Evolutionary conservation across 2,329 filamentous ascomycete genomes (phyloP).

Genomic region (Colletotrichum sp.): DNA sequence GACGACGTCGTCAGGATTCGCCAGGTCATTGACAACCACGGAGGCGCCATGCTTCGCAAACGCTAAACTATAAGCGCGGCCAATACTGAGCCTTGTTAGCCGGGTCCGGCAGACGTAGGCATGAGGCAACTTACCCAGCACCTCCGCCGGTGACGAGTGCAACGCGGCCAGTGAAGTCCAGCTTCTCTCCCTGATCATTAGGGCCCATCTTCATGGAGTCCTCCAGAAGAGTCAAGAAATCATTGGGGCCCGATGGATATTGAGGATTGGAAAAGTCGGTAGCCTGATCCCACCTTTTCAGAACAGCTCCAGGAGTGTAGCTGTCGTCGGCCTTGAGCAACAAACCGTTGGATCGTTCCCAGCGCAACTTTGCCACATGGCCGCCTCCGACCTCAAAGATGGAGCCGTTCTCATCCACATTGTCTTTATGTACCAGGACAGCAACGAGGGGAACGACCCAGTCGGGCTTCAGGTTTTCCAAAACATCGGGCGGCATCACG

Average conservation of each 20-base stretch:
- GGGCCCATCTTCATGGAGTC: constrained; percentile 79
- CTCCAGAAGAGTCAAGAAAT: constrained; percentile 87
- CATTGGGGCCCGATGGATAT: constrained; percentile 83
- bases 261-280: constrained; percentile 84
- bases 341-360: constrained; percentile 90
- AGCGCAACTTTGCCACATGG: constrained; percentile 89
- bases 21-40: constrained; percentile 95
- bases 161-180: constrained; percentile 85
- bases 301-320: constrained; percentile 85
- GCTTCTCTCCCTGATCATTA: constrained; percentile 73
- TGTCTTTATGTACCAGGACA: constrained; percentile 83
- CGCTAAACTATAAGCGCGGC: constrained; percentile 86
- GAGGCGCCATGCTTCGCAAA: constrained; percentile 85
- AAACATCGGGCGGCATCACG: constrained; percentile 91
- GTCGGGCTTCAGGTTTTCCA: constrained; percentile 85
- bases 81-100: constrained; percentile 63
- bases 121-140: constrained; percentile 61
- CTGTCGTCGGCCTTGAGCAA: constrained; percentile 87
- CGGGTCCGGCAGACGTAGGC: not conserved
- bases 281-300: constrained; percentile 89
- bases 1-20: constrained; percentile 88
- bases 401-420: constrained; percentile 80
- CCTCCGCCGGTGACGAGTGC: constrained; percentile 88
- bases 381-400: constrained; percentile 96
- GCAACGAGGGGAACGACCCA: constrained; percentile 96